Percentiles rank a stretch among this genome's conserved stretches.
Evolutionary conservation across 2,329 filamentous ascomycete genomes (phyloP).

Genomic region (Penicillium corylophilum): DNA sequence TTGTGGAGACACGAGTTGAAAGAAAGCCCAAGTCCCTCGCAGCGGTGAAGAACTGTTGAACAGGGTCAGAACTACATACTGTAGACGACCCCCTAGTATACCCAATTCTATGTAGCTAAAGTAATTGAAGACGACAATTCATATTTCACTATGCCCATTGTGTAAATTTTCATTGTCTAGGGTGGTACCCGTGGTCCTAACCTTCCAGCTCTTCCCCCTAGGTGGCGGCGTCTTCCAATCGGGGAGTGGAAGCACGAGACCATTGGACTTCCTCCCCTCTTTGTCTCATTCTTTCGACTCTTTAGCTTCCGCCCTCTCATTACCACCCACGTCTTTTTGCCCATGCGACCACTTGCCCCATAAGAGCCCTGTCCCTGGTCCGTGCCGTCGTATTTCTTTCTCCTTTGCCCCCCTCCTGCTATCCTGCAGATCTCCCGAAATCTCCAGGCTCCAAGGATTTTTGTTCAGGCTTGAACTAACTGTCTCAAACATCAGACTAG

Average conservation of each 20-base stretch:
- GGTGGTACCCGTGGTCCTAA: background rate
- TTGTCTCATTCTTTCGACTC: slow-evolving; percentile 14
- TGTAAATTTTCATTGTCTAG: background rate
- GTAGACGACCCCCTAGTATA: background rate
- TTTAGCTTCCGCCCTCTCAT: slow-evolving; percentile 5
- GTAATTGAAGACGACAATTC: background rate
- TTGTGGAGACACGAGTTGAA: background rate
- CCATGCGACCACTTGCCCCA: slow-evolving; percentile 17
- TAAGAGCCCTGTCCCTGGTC: background rate
- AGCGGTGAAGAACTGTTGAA: background rate
- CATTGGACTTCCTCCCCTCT: slow-evolving; percentile 11
- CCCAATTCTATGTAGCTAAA: background rate
- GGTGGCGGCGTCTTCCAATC: slow-evolving; percentile 23
- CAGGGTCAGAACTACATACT: too few relatives aligned
- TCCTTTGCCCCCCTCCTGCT: background rate
- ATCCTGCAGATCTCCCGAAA: slow-evolving; percentile 9
- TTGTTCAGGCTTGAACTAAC: background rate
- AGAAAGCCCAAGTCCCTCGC: background rate
- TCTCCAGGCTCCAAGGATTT: slow-evolving; percentile 9
- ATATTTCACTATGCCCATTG: background rate
- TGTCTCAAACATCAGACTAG: slow-evolving; percentile 10
- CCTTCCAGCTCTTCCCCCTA: background rate
- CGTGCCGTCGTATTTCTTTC: background rate
- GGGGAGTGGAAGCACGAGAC: slow-evolving; percentile 36
- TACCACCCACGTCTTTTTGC: background rate